These are phyloP conservation scores for Cyclaneusma minus DNA, from an alignment of 2,329 filamentous ascomycete genomes.

Conservation along the genomic window DNA sequence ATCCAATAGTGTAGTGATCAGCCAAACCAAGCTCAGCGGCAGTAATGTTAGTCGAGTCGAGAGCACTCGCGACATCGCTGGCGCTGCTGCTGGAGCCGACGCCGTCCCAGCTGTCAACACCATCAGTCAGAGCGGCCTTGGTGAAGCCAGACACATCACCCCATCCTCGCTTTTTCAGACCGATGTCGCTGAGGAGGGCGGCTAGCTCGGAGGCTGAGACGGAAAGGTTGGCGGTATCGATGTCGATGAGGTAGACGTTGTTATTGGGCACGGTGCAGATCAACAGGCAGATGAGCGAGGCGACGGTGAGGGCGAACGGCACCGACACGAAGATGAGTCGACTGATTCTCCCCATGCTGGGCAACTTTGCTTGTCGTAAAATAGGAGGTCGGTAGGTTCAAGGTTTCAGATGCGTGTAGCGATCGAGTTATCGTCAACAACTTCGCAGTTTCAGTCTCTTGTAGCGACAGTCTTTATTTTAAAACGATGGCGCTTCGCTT, in stretches of 20 bases:
- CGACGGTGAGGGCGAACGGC: constrained; percentile 70
- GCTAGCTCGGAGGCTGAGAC: constrained; percentile 13
- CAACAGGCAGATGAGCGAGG: constrained; percentile 54
- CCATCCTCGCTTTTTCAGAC: no score
- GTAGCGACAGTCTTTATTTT: no score
- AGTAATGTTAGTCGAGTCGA: constrained; percentile 31
- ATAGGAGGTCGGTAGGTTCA: no score
- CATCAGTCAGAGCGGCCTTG: no score
- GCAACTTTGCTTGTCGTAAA: no score
- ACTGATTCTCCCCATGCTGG: constrained; percentile 54
- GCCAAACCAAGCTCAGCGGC: constrained; percentile 39
- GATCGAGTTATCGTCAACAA: no score
- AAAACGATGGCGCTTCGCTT: no score
- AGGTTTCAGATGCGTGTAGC: no score
- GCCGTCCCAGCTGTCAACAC: constrained; percentile 9
- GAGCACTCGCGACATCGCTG: constrained; percentile 12
- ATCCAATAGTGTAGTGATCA: constrained; percentile 64
- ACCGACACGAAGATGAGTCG: constrained; percentile 75
- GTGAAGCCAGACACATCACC: no score
- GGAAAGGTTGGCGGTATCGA: constrained; percentile 45
- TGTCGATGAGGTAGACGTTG: constrained; percentile 39
- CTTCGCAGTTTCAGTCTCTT: no score
- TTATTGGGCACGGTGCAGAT: constrained; percentile 41
- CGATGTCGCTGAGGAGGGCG: constrained; percentile 7
- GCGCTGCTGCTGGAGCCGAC: constrained; percentile 20